These are phyloP conservation scores for Paraphysoderma sedebokerense DNA, from an alignment of 371 early-diverging fungal genomes.

Conservation along the genomic window DNA sequence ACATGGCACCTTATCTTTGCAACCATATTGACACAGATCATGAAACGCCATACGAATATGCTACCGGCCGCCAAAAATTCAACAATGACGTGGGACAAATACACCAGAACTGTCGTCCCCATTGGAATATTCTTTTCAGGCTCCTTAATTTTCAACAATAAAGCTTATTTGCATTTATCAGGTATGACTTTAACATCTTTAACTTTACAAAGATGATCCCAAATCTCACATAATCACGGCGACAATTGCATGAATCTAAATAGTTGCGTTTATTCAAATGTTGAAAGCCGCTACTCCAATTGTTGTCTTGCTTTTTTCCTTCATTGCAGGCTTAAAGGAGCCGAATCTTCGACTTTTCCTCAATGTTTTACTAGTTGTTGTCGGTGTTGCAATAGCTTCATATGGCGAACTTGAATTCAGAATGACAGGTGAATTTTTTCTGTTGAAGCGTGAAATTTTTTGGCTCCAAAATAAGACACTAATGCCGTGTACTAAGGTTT, in stretches of 20 bases:
- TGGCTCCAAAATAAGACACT: no score
- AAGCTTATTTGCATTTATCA: slow-evolving; percentile 12
- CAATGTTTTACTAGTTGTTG: slow-evolving; percentile 10
- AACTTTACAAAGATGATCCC: neutral
- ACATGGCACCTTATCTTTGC: slow-evolving; percentile 14
- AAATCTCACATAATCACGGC: neutral
- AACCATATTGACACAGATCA: slow-evolving; percentile 10
- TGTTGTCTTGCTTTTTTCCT: slow-evolving; percentile 7
- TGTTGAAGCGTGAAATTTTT: no score
- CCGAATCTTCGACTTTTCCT: slow-evolving; percentile 3
- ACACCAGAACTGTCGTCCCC: slow-evolving; percentile 7
- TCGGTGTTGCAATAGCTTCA: slow-evolving; percentile 12
- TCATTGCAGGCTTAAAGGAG: slow-evolving; percentile 1
- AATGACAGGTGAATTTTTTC: slow-evolving; percentile 8
- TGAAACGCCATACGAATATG: slow-evolving; percentile 7
- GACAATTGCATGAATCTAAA: neutral
- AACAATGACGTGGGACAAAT: slow-evolving; percentile 4
- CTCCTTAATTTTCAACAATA: slow-evolving; percentile 10
- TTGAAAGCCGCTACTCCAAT: slow-evolving; percentile 16
- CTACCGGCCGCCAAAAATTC: slow-evolving; percentile 6
- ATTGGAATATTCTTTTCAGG: slow-evolving; percentile 11
- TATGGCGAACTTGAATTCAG: slow-evolving; percentile 12
- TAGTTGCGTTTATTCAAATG: slow-evolving; percentile 16
- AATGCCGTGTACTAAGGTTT: no score
- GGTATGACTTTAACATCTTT: neutral